phyloP scores from a whole-genome alignment of 1,139 yeast genomes.

The Kodamaea alishanica region DNA sequence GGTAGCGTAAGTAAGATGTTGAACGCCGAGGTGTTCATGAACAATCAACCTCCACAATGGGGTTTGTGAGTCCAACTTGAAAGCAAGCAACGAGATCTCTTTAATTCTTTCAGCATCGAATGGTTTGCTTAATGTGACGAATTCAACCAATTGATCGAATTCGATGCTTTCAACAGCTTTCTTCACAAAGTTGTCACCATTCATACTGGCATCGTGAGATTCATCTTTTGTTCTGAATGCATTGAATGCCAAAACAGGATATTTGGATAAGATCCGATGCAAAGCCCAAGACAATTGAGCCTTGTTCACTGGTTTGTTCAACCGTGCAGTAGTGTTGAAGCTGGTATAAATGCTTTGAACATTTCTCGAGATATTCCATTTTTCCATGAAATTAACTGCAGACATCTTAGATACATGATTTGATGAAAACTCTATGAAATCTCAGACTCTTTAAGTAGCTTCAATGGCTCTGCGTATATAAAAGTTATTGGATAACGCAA shows the following conservation, averaged over 20 bases:
- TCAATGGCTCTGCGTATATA: too few species aligned
- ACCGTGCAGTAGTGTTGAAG: conserved; percentile 25
- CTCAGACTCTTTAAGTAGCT: too few species aligned
- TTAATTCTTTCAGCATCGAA: conserved; percentile 16
- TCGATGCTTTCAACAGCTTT: conserved; percentile 18
- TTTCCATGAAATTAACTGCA: conserved; percentile 13
- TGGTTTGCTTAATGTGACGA: conserved; percentile 11
- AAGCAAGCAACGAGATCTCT: conserved; percentile 15
- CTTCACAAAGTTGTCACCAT: conserved; percentile 18
- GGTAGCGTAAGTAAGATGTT: conserved; percentile 24
- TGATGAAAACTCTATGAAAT: too few species aligned
- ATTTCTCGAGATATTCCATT: conserved; percentile 26
- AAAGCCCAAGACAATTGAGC: conserved; percentile 24
- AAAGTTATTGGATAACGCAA: too few species aligned
- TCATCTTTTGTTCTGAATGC: conserved; percentile 13
- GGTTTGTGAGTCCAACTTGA: conserved; percentile 14
- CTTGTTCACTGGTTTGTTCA: conserved; percentile 16
- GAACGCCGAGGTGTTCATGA: conserved; percentile 14
- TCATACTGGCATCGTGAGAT: conserved; percentile 9
- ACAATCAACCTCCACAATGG: conserved; percentile 33
- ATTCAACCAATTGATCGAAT: conserved; percentile 25
- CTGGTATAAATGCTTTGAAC: conserved; percentile 22
- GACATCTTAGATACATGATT: too few species aligned
- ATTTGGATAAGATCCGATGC: conserved; percentile 16
- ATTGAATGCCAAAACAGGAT: conserved; percentile 21